Evolutionary conservation across 2,329 filamentous ascomycete species (phyloP).

Genomic region (Aspergillus sp.): DNA sequence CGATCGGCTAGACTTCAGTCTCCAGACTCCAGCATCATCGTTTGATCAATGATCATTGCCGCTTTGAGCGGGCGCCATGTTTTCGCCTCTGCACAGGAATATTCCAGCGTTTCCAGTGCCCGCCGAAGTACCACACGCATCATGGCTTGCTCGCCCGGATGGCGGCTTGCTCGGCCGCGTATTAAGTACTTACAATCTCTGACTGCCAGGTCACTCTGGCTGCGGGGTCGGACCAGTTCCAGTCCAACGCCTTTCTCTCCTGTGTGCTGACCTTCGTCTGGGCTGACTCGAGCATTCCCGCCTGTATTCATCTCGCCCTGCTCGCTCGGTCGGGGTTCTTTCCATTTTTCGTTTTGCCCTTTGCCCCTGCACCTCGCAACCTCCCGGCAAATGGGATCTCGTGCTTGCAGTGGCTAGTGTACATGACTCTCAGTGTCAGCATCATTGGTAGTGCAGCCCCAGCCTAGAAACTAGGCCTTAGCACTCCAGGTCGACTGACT

Average conservation of each 20-base stretch:
- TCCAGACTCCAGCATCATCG: not conserved
- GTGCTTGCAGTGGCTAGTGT: constrained; percentile 3
- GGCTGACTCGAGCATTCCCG: constrained; percentile 1
- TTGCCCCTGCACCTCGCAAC: constrained; percentile 9
- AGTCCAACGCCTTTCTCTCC: not conserved
- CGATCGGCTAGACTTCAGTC: not conserved
- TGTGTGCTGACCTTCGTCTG: constrained; percentile 4
- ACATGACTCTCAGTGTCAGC: not conserved
- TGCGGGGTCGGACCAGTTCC: constrained; percentile 1
- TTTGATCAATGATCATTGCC: constrained; percentile 1
- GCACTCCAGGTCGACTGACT: not conserved
- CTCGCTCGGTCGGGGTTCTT: not conserved
- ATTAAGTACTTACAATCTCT: not conserved
- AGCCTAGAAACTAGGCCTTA: not conserved
- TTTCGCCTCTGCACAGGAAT: not conserved
- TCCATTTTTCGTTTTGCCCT: constrained; percentile 1
- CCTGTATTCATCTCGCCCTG: not conserved
- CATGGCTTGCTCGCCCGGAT: not conserved
- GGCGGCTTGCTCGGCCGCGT: not conserved
- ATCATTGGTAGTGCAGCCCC: constrained; percentile 3
- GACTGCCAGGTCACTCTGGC: constrained; percentile 4
- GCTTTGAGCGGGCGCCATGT: not conserved
- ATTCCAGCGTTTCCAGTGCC: not conserved
- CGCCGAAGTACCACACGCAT: not conserved
- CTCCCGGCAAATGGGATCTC: constrained; percentile 2